Evolutionary conservation across 2,329 filamentous ascomycete species (phyloP), one percentile per base, ranked within the genome.

Genomic region (Aspergillus sp.): DNA sequence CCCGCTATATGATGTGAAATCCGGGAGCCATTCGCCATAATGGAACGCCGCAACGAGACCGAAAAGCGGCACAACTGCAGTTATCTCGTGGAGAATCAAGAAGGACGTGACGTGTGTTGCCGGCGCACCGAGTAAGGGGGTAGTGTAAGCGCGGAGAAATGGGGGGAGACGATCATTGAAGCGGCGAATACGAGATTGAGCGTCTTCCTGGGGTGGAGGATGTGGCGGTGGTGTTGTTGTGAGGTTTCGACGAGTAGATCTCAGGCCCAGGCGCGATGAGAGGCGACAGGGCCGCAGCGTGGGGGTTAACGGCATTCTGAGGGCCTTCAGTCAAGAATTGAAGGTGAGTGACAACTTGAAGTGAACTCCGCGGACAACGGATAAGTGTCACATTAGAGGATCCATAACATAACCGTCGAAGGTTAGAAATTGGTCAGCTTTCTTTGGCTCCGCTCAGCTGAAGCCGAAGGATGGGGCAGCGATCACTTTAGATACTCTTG

Each of bases 1-100:
- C n/a, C 70, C 70, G 50, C 63, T 67, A 13, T 62, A 68, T 5
- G 68, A 66, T 8, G 66, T 62, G 62, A 78, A 79, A 4, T 81
- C 75, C 0, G 93, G 92, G 26, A 91, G 81, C 81, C 89, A 89
- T 60, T 86, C 80, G 1, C 85, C 86, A 71, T 91, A 92, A 76
- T 98, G 90, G 74, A 99, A 96, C 1, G 85, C 71, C 1, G 82
- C 87, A 20, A 90, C 86, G 1, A 98, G 82, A 0, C 84, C 88
- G 39, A 96, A 72, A 0, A 98, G 76, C 0, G 93, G 93, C 1
- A 93, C 74, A 11, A 97, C 78, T 9, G 95, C 93, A 0, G 95
- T 98, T 44, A 97, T 72, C 74, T 99, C 95, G 78, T 99, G 95
- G 0, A 99, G 82, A 39, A 97, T 79, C 11, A 98, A 80, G 73